phyloP scores from a whole-genome alignment of 257 asterid genomes.

The Asclepias syriaca region DNA sequence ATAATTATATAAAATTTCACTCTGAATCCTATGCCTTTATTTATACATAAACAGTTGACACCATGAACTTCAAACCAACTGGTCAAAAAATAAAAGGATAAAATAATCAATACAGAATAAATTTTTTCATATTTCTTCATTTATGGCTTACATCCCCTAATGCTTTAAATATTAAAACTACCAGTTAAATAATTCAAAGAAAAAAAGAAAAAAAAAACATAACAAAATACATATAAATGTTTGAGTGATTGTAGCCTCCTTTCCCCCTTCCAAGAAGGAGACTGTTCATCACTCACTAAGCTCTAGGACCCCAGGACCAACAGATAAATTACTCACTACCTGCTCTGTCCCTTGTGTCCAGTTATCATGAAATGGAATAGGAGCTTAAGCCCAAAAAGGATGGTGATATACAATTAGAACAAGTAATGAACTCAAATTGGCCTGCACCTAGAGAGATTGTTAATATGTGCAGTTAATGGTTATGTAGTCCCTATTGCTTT shows the following conservation, averaged over 20 bases:
- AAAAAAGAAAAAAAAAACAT: background rate
- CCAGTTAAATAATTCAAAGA: background rate
- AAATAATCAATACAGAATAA: background rate
- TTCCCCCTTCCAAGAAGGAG: constrained; percentile 26
- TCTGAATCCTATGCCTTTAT: background rate
- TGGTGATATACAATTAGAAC: background rate
- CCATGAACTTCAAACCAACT: background rate
- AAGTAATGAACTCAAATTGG: background rate
- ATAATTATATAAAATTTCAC: background rate
- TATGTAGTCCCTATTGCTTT: background rate
- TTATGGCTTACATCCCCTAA: background rate
- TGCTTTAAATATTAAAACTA: background rate
- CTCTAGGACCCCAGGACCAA: constrained; percentile 23
- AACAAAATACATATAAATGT: background rate
- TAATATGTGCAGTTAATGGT: background rate
- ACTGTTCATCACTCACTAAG: constrained; percentile 30
- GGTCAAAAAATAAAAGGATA: background rate
- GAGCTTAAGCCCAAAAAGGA: background rate
- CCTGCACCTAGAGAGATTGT: background rate
- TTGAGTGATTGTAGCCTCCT: constrained; percentile 31
- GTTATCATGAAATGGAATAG: background rate
- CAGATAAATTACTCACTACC: constrained; percentile 22
- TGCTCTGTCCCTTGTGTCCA: constrained; percentile 23
- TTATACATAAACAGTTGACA: background rate
- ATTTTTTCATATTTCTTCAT: background rate